Evolutionary conservation across 2,329 filamentous ascomycete species (phyloP).

Genomic region (Phyllosticta citribraziliensis): DNA sequence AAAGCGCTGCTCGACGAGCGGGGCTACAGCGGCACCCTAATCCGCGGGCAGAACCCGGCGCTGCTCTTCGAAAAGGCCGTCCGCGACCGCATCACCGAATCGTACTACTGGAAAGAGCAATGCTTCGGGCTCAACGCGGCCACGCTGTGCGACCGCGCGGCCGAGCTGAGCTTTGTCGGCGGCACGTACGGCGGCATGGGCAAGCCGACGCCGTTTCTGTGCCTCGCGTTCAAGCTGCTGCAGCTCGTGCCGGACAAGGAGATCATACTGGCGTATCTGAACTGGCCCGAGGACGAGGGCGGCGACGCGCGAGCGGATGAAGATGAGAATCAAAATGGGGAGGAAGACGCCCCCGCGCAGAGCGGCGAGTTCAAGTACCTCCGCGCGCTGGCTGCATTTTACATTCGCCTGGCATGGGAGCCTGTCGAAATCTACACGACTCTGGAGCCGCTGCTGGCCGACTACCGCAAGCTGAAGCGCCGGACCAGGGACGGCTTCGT

Average conservation of each 20-base stretch:
- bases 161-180: slow-evolving; percentile 73
- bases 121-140: slow-evolving; percentile 87
- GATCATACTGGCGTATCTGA: slow-evolving; percentile 70
- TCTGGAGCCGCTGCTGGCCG: slow-evolving; percentile 73
- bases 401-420: slow-evolving; percentile 78
- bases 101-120: slow-evolving; percentile 98
- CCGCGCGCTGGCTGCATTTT: slow-evolving; percentile 81
- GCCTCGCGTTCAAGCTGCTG: slow-evolving; percentile 86
- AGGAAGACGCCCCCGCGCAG: slow-evolving; percentile 13
- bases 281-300: slow-evolving; percentile 59
- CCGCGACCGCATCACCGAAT: slow-evolving; percentile 88
- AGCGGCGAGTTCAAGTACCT: slow-evolving; percentile 59
- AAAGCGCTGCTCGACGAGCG: slow-evolving; percentile 75
- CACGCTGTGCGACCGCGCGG: slow-evolving; percentile 76
- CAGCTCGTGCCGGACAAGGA: slow-evolving; percentile 75
- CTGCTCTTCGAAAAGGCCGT: slow-evolving; percentile 93
- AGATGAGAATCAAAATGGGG: slow-evolving; percentile 16
- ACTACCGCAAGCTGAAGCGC: slow-evolving; percentile 73
- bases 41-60: slow-evolving; percentile 88
- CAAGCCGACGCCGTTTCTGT: slow-evolving; percentile 85
- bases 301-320: slow-evolving; percentile 38
- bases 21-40: slow-evolving; percentile 64
- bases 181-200: slow-evolving; percentile 79
- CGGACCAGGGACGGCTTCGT: slow-evolving; percentile 63
- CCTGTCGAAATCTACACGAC: slow-evolving; percentile 69